Base-by-base conservation (phyloP, 257 asterid genomes). In the Knoxia roxburghii region DNA sequence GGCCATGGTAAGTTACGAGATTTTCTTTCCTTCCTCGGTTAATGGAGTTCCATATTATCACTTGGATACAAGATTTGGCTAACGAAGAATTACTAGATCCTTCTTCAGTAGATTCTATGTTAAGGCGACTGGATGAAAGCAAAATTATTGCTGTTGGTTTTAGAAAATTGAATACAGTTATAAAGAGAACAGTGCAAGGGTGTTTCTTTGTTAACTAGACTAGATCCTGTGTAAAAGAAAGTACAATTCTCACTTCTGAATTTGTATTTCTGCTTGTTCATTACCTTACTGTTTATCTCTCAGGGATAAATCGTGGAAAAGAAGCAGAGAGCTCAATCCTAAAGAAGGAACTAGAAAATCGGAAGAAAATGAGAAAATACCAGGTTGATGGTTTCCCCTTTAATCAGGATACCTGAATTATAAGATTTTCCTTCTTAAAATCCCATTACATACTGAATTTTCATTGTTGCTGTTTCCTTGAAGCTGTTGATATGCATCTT, bases 311-410 rank as follows among this genome's bases (percentile, higher is more conserved):
- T 64, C 72, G 65, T 60, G 74, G 69, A 53, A 79, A 79, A 81
- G 78, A 78, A 56, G 84, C 84, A 70, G 95, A 85, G 72, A 82
- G 90, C 81, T 62, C 78, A 58, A 74, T 79, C 77, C 81, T 93
- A 72, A 84, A 74, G 81, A 84, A 71, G 78, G 90, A 76, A 60
- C 95, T 80, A 46, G 89, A 82, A 72, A 80, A 75, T 56, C 83
- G 83, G 80, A 88, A 81, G 80, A 87, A 78, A 80, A 76, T 71
- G 76, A 81, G 76, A 62, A 88, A 74, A 83, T 93, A 82, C 84
- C 81, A 90, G 97, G 99, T 90, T 30, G 49, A 10, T 60, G 54
- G 5, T 53, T 71, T 64, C 46, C 23, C 45, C 77, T 54, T 65
- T 61, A 35, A 64, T 48, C 15, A 60, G 37, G 41, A 23, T 50